Evolutionary conservation across 176 grass and related monocot species (phyloP).

Genomic region (Eleusine indica): DNA sequence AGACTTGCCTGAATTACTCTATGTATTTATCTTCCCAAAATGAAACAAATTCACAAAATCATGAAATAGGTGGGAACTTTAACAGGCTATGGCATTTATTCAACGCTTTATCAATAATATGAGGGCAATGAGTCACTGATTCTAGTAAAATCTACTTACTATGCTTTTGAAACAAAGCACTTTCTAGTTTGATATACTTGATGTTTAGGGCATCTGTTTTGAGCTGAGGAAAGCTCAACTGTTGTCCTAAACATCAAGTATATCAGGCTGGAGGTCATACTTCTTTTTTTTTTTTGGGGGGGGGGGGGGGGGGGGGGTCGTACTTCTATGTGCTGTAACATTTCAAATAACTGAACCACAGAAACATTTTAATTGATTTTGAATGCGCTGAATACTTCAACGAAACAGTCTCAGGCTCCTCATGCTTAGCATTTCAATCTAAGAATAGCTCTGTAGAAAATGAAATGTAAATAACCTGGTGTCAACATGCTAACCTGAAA

Average conservation of each 20-base stretch:
- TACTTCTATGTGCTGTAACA: not conserved
- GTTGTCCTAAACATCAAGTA: not conserved
- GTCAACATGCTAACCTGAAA: slow-evolving; percentile 64
- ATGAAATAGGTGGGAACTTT: not conserved
- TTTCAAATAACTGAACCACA: not conserved
- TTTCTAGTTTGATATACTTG: not conserved
- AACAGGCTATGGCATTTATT: not conserved
- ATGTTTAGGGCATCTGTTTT: not conserved
- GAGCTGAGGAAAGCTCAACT: not conserved
- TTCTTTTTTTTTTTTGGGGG: too few species aligned
- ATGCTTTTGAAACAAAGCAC: not conserved
- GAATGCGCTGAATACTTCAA: too few species aligned
- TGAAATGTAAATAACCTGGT: slow-evolving; percentile 3
- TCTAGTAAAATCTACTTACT: slow-evolving; percentile 1
- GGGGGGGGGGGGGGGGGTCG: too few species aligned
- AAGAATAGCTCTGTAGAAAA: not conserved
- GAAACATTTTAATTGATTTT: not conserved
- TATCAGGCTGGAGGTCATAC: not conserved
- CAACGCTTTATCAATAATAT: not conserved
- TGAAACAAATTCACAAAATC: not conserved
- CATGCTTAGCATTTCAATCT: not conserved
- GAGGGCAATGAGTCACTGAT: not conserved
- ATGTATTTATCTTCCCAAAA: not conserved
- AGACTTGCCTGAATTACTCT: not conserved
- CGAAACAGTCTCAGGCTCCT: not conserved